phyloP scores from a whole-genome alignment of 495 filamentous ascomycete species.

The Hypoxylon lenormandii region DNA sequence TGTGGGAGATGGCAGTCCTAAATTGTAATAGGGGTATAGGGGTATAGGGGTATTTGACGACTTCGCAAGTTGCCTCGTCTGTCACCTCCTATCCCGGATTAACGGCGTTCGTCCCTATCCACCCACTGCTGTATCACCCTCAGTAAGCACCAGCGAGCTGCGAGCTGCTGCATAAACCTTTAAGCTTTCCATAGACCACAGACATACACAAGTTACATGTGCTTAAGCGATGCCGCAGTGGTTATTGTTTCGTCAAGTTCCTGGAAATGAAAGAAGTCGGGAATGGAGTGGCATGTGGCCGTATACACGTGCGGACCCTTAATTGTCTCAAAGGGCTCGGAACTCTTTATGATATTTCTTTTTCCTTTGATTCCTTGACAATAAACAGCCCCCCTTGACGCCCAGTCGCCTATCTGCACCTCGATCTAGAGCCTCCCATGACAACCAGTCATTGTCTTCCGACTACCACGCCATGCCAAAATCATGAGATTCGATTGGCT shows the following conservation, averaged over 20 bases:
- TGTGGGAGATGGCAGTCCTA: background rate
- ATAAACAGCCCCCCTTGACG: slow-evolving; percentile 12
- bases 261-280: background rate
- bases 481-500: slow-evolving; percentile 16
- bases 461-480: slow-evolving; percentile 15
- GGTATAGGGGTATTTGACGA: background rate
- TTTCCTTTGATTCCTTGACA: background rate
- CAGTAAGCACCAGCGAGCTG: background rate
- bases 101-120: background rate
- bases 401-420: slow-evolving; percentile 19
- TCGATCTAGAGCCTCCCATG: slow-evolving; percentile 28
- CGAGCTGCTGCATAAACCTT: background rate
- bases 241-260: background rate
- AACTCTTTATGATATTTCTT: no score
- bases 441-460: slow-evolving; percentile 20
- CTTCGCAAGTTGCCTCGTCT: background rate
- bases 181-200: background rate
- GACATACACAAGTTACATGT: background rate
- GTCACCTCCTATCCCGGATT: background rate
- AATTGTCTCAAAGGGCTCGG: no score
- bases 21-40: background rate
- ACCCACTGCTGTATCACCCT: background rate
- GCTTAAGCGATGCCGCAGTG: background rate
- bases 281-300: background rate
- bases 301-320: background rate